Conservation (phyloP, 2,329 filamentous ascomycete species). For the Amphichorda felina region DNA sequence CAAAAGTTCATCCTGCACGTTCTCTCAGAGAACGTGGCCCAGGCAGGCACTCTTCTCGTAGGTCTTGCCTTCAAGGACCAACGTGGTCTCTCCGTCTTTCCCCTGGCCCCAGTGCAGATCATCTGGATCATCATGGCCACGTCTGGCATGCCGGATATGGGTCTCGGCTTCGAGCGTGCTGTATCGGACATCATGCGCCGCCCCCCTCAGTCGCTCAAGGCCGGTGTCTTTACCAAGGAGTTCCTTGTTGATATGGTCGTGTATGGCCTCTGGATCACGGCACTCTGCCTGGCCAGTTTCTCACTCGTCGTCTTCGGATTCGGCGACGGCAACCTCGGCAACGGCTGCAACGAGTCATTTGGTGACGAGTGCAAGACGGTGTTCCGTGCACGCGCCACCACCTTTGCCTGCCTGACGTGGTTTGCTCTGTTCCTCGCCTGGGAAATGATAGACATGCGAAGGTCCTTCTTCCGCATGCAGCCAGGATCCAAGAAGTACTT, state of each 20-base stretch:
- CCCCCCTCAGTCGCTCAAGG: constrained; percentile 38
- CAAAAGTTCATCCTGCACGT: constrained; percentile 64
- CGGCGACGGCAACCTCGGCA: constrained; percentile 46
- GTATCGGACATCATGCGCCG: constrained; percentile 57
- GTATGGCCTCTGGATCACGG: constrained; percentile 58
- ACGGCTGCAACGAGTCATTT: constrained; percentile 48
- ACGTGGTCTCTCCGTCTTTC: constrained; percentile 56
- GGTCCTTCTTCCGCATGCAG: constrained; percentile 66
- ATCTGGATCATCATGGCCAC: constrained; percentile 78
- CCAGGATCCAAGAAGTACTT: constrained; percentile 47
- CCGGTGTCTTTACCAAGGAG: constrained; percentile 55
- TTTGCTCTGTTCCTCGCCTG: constrained; percentile 66
- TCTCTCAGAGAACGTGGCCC: constrained; percentile 58
- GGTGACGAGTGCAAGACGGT: constrained; percentile 44
- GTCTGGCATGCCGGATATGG: constrained; percentile 64
- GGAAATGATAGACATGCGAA: constrained; percentile 64
- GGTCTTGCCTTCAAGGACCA: constrained; percentile 62
- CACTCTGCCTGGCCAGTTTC: constrained; percentile 51
- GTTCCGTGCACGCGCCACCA: constrained; percentile 61
- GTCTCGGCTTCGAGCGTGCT: constrained; percentile 60
- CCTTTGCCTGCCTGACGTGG: constrained; percentile 66
- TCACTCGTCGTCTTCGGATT: constrained; percentile 53
- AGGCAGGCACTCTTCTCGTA: constrained; percentile 57
- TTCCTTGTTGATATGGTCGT: constrained; percentile 56
- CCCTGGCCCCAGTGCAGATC: constrained; percentile 63